Percentiles rank a stretch among this genome's conserved stretches.
phyloP scores from a whole-genome alignment of 2,329 filamentous ascomycete genomes.

The Chrysoporthe austroafricana region DNA sequence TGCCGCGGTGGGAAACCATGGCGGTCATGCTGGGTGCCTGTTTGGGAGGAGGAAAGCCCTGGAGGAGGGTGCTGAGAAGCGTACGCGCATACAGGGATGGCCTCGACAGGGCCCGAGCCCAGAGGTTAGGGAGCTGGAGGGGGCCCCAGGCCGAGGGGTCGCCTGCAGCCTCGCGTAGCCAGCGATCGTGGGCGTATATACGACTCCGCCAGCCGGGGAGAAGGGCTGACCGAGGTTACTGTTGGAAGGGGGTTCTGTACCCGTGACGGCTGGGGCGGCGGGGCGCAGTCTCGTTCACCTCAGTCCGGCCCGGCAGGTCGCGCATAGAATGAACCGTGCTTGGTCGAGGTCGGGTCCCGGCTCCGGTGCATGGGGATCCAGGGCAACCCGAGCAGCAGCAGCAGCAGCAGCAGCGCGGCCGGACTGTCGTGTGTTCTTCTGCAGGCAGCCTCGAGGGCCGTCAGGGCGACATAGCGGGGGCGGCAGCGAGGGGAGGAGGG shows the following conservation, averaged over 20 bases:
- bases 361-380: not conserved
- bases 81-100: constrained; percentile 11
- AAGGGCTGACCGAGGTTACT: not conserved
- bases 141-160: constrained; percentile 16
- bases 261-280: not conserved
- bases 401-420: not conserved
- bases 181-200: constrained; percentile 11
- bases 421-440: not conserved
- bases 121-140: not conserved
- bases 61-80: not conserved
- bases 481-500: not conserved
- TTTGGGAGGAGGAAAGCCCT: not conserved
- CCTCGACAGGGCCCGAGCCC: too few species aligned
- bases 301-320: not conserved
- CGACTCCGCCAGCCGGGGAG: constrained; percentile 4
- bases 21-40: constrained; percentile 30
- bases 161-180: constrained; percentile 16
- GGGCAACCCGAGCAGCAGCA: not conserved
- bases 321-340: not conserved
- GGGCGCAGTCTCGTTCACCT: not conserved
- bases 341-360: not conserved
- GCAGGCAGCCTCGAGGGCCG: not conserved
- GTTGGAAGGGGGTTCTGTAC: not conserved
- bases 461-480: constrained; percentile 4
- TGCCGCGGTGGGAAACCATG: constrained; percentile 35